Conservation (phyloP, 192 early-diverging fungal genomes). For the Linderina pennispora region DNA sequence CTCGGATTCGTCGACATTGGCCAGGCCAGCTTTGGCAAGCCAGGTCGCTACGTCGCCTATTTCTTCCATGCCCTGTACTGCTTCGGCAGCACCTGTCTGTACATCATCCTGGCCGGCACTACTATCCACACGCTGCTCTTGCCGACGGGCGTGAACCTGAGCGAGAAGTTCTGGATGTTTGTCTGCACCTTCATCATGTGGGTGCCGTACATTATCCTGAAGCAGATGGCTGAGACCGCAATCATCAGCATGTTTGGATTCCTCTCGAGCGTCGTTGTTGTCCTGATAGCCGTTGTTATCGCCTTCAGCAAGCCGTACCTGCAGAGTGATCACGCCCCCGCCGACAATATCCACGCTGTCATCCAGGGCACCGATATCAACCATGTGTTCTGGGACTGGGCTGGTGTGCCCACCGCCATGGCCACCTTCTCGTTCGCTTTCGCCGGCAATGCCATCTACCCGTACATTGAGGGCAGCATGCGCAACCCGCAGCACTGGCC, state of each 20-base stretch:
- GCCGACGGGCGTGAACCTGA: constrained; percentile 18
- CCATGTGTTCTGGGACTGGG: background rate
- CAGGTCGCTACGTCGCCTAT: constrained; percentile 47
- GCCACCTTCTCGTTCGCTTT: constrained; percentile 66
- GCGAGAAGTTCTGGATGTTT: constrained; percentile 54
- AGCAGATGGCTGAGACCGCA: constrained; percentile 64
- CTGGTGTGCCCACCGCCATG: constrained; percentile 54
- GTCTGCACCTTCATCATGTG: constrained; percentile 49
- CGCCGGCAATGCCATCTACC: constrained; percentile 66
- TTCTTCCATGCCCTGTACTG: constrained; percentile 48
- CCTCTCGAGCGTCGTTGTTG: constrained; percentile 54
- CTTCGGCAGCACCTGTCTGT: constrained; percentile 53
- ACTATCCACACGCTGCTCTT: constrained; percentile 49
- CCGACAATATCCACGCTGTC: constrained; percentile 1
- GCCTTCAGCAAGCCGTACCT: constrained; percentile 45
- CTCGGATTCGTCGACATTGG: constrained; percentile 51
- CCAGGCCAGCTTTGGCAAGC: constrained; percentile 51
- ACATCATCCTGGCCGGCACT: constrained; percentile 58
- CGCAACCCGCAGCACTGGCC: constrained; percentile 53
- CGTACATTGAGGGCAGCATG: constrained; percentile 67
- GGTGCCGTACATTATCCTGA: constrained; percentile 60
- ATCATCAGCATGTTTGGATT: constrained; percentile 59
- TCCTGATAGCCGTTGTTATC: constrained; percentile 55
- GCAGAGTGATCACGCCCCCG: constrained; percentile 29
- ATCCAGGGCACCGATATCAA: background rate